Conservation (phyloP, 2,329 filamentous ascomycete genomes). For the Xenoacremonium recifei region DNA sequence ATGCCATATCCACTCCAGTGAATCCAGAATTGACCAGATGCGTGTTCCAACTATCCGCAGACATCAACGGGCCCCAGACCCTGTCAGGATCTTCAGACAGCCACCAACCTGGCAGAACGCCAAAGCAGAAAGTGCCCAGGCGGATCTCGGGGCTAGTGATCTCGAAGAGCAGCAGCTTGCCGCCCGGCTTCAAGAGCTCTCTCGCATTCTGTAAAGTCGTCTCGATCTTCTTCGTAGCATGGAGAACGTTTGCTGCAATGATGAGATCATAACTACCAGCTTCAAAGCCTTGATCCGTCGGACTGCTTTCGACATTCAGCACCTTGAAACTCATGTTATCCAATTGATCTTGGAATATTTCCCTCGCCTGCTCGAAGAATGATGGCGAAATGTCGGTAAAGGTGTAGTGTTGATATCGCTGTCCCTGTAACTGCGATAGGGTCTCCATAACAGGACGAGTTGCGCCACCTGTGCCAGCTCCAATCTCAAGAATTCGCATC, state of each 20-base stretch:
- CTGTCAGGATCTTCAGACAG: slow-evolving; percentile 6
- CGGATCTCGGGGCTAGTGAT: slow-evolving; percentile 11
- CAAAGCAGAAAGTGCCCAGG: slow-evolving; percentile 20
- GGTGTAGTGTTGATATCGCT: slow-evolving; percentile 29
- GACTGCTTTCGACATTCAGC: slow-evolving; percentile 18
- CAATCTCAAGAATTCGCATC: slow-evolving; percentile 38
- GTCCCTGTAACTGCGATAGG: background rate
- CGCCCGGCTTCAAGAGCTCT: slow-evolving; percentile 25
- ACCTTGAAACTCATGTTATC: slow-evolving; percentile 22
- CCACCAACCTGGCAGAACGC: slow-evolving; percentile 36
- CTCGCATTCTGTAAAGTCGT: slow-evolving; percentile 16
- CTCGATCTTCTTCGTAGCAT: slow-evolving; percentile 27
- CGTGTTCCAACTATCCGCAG: slow-evolving; percentile 4
- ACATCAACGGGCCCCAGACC: slow-evolving; percentile 1
- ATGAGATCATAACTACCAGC: slow-evolving; percentile 19
- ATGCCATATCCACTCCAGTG: background rate
- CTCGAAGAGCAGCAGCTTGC: slow-evolving; percentile 27
- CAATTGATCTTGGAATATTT: slow-evolving; percentile 5
- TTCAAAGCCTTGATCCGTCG: slow-evolving; percentile 16
- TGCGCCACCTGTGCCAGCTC: slow-evolving; percentile 34
- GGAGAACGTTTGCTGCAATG: slow-evolving; percentile 28
- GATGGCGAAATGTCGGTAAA: slow-evolving; percentile 39
- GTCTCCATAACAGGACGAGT: slow-evolving; percentile 6
- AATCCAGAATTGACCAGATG: background rate
- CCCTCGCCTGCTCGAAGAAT: slow-evolving; percentile 29